Base-by-base conservation (phyloP, 345 rosid genomes). In the Lagerstroemia speciosa region DNA sequence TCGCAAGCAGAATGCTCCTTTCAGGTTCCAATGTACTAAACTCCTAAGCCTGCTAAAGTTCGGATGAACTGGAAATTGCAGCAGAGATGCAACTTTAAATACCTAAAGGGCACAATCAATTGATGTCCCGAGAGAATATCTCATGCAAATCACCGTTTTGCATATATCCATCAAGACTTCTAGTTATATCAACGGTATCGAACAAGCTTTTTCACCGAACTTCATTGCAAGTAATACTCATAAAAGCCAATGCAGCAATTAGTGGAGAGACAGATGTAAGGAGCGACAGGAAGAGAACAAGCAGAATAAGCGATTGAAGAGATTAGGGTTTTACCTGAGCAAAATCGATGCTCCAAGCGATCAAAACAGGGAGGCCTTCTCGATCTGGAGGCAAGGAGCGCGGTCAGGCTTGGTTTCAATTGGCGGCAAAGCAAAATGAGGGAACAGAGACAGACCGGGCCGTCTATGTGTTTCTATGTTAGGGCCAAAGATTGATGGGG, bases 351-450 rank as follows among this genome's bases (percentile, higher is more conserved):
- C 24, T 20, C 8, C 55, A 30, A 58, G 63, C 17, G 63, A 58
- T 27, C 63, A 5, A 34, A 1, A 5, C 20, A 27, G 63, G 29
- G 33, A 29, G 63, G 63, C 63, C 63, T 30, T 58, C 34, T 58
- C 63, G 34, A 58, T 27, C 10, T 58, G 63, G 63, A 58, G 63
- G 33, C 33, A 9, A 19, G 0, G 63, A 58, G 63, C 63, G 32
- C 63, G 33, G 57, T n/a, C n/a, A n/a, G 31, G 63, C 3, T 26
- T 58, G 8, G 20, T 20, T 19, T 19, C 24, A 22, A 24, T 26
- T 27, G 63, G 63, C 63, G 63, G 63, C 63, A 58, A 58, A 55
- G 61, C 12, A 16, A 55, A 55, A 24, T 55, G 30, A 11, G 60
- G 30, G 24, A n/a, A 27, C 26, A 58, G 63, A 34, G 63, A 58